These are phyloP conservation scores for Crithidia mellificae DNA, from an alignment of 208 protist species.

Conservation along the genomic window DNA sequence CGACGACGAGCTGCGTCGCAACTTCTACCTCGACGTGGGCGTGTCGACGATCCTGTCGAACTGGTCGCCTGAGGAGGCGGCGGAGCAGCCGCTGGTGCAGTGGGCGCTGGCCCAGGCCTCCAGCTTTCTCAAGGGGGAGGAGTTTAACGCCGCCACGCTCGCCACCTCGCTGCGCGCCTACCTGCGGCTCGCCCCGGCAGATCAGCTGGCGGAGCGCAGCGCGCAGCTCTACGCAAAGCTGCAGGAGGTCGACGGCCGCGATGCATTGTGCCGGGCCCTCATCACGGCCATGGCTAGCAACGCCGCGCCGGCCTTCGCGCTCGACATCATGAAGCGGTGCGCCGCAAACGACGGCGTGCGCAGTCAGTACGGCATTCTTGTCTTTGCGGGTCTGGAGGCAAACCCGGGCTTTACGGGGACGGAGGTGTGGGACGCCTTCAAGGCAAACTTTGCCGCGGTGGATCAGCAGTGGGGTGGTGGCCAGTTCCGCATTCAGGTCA, in stretches of 20 bases:
- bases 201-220: conserved; percentile 30
- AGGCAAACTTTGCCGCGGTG: conserved; percentile 66
- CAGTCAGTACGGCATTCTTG: conserved; percentile 69
- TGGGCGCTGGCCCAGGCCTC: conserved; percentile 69
- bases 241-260: conserved; percentile 61
- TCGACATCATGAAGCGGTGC: conserved; percentile 58
- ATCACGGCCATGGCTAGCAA: conserved; percentile 61
- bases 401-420: conserved; percentile 49
- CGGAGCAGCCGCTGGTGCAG: conserved; percentile 38
- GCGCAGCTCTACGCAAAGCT: conserved; percentile 53
- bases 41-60: conserved; percentile 33
- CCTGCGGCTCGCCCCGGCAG: conserved; percentile 35
- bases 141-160: conserved; percentile 52
- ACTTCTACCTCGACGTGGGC: conserved; percentile 43
- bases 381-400: conserved; percentile 52
- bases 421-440: conserved; percentile 78
- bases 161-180: conserved; percentile 48
- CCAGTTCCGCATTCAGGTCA: conserved; percentile 88
- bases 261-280: conserved; percentile 67
- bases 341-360: conserved; percentile 70
- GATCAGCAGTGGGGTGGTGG: conserved; percentile 86
- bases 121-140: conserved; percentile 40
- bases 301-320: conserved; percentile 55
- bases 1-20: conserved; percentile 31
- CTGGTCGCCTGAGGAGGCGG: conserved; percentile 15